phyloP scores from a whole-genome alignment of 2,329 filamentous ascomycete genomes.

The Penicillium sp. region DNA sequence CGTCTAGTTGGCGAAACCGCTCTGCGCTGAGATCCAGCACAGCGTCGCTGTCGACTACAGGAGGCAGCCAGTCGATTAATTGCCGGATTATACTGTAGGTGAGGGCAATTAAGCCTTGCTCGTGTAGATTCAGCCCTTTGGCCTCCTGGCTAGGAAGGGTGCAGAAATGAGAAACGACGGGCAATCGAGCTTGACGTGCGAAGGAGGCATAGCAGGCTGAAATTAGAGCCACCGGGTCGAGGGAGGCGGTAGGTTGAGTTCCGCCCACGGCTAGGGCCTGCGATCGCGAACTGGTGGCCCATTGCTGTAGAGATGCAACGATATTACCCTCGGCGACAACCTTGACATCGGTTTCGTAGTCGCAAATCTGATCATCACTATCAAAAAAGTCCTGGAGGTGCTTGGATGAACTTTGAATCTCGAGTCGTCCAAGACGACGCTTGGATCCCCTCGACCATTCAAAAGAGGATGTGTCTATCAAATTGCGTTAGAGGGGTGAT shows the following conservation, averaged over 20 bases:
- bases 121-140: conserved; percentile 26
- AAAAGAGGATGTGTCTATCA: conserved; percentile 29
- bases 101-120: conserved; percentile 38
- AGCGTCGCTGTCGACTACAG: conserved; percentile 37
- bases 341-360: conserved; percentile 30
- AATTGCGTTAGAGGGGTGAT: conserved; percentile 14
- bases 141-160: conserved; percentile 24
- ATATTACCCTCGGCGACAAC: conserved; percentile 30
- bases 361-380: conserved; percentile 35
- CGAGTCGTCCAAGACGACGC: conserved; percentile 35
- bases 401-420: conserved; percentile 37
- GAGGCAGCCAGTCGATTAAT: conserved; percentile 38
- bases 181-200: conserved; percentile 33
- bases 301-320: conserved; percentile 34
- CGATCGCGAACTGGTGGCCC: conserved; percentile 35
- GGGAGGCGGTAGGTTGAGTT: conserved; percentile 24
- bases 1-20: conserved; percentile 36
- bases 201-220: conserved; percentile 37
- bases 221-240: conserved; percentile 33
- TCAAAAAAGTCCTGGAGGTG: conserved; percentile 40
- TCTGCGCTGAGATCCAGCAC: conserved; percentile 38
- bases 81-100: conserved; percentile 43
- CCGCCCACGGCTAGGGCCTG: conserved; percentile 37
- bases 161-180: conserved; percentile 42
- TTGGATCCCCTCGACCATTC: conserved; percentile 35